Percentiles rank a stretch among this genome's conserved stretches.
These are phyloP conservation scores for Elaeis oleifera DNA, from an alignment of 202 grass and related monocot genomes.

Conservation along the genomic window DNA sequence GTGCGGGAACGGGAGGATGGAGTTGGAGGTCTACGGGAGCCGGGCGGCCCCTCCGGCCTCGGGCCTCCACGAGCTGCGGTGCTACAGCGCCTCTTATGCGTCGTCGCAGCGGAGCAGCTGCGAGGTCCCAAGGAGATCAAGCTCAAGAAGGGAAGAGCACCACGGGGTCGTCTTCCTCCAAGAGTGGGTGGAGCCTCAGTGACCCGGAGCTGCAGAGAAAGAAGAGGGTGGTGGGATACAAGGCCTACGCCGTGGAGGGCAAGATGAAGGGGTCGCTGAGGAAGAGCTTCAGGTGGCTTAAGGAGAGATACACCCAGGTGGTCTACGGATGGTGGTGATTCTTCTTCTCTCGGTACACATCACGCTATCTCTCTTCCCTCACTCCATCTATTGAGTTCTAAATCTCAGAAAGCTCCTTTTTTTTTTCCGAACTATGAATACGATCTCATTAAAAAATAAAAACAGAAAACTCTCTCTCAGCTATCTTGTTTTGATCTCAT, in stretches of 20 bases:
- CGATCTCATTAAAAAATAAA: no score
- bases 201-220: slow-evolving; percentile 62
- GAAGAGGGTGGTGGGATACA: slow-evolving; percentile 61
- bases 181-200: slow-evolving; percentile 18
- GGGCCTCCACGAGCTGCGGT: slow-evolving; percentile 46
- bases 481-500: no score
- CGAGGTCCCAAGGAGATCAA: no score
- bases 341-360: no score
- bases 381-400: no score
- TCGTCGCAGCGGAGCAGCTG: neutral
- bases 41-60: neutral
- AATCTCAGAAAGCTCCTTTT: no score
- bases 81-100: slow-evolving; percentile 61
- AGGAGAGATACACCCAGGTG: slow-evolving; percentile 60
- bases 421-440: no score
- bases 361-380: no score
- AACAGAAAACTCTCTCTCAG: no score
- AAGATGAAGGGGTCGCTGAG: slow-evolving; percentile 61
- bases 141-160: no score
- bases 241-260: slow-evolving; percentile 71
- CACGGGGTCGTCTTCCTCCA: slow-evolving; percentile 19
- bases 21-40: slow-evolving; percentile 12
- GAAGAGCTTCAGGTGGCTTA: slow-evolving; percentile 70
- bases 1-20: slow-evolving; percentile 7
- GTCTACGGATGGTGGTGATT: slow-evolving; percentile 35